Base-by-base conservation (phyloP, 2,329 filamentous ascomycete genomes). In the Xylariaceae sp. region DNA sequence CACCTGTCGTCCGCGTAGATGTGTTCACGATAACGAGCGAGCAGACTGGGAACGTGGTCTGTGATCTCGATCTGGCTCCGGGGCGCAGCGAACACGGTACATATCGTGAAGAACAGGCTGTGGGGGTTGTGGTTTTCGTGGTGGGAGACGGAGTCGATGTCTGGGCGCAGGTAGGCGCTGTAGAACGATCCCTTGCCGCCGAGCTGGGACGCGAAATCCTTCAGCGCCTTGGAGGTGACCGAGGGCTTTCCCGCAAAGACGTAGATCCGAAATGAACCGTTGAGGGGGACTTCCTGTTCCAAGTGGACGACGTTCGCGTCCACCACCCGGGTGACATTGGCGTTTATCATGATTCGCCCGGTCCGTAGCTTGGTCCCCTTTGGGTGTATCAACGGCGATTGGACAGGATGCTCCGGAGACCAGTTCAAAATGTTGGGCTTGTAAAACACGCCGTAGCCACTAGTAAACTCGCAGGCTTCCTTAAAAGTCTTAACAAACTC, bases 401-500 rank as follows among this genome's bases (percentile, higher is more conserved):
- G 81, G 14, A 88, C 90, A 0, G 85, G 80, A 74, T 96, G 92
- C 2, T 78, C 77, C 0, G 84, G 73, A 9, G 88, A 89, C 90
- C 91, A 96, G 76, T 96, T 96, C 74, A 96, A 81, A 26, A 83
- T 75, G 74, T 96, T 97, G 51, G 89, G 81, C 62, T 87, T 83
- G 77, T 96, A 96, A 26, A 87, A 88, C 20, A 96, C 91, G 57
- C 93, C 93, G 71, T 96, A 96, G 55, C 93, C 93, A 62, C 89
- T 92, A 10, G 92, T 96, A 74, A 96, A 96, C 69, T 95, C 91
- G 78, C 92, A 96, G 26, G 87, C 86, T 54, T 90, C 90, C 73
- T 96, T 96, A 81, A 96, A 96, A 0, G 88, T 91, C 76, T 89
- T 89, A 70, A 96, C 85, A 71, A 97, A 96, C 10, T 89, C 86